phyloP scores from a whole-genome alignment of 257 asterid genomes.

The Gentiana straminea region DNA sequence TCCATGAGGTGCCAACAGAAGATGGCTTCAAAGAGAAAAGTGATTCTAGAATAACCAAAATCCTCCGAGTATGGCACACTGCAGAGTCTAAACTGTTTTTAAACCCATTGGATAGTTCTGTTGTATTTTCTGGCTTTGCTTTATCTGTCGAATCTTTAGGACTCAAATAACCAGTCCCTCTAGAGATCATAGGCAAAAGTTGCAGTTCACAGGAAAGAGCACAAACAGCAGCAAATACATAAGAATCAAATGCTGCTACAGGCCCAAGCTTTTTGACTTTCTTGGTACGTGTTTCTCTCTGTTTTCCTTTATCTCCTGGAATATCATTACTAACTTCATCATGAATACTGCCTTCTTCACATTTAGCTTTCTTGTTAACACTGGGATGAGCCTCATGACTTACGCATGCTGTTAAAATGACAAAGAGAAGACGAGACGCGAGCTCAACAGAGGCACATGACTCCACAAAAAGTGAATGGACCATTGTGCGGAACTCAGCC shows the following conservation, averaged over 20 bases:
- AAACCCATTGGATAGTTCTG: slow-evolving; percentile 39
- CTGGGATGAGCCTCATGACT: slow-evolving; percentile 89
- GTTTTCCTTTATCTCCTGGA: slow-evolving; percentile 18
- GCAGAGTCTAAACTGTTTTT: slow-evolving; percentile 69
- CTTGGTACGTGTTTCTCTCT: slow-evolving; percentile 31
- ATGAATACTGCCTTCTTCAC: slow-evolving; percentile 32
- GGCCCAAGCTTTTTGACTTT: slow-evolving; percentile 74
- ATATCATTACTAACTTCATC: slow-evolving; percentile 34
- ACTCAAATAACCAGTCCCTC: slow-evolving; percentile 33
- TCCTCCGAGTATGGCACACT: slow-evolving; percentile 75
- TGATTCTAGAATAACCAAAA: slow-evolving; percentile 88
- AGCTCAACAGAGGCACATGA: slow-evolving; percentile 88
- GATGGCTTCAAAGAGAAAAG: slow-evolving; percentile 96
- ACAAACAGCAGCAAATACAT: slow-evolving; percentile 96
- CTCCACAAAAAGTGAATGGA: slow-evolving; percentile 81
- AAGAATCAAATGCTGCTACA: slow-evolving; percentile 93
- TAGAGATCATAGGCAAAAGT: slow-evolving; percentile 69
- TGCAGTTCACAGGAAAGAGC: slow-evolving; percentile 96
- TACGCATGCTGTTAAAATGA: slow-evolving; percentile 86
- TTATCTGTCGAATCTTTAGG: slow-evolving; percentile 17
- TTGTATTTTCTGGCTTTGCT: slow-evolving; percentile 39
- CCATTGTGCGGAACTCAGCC: slow-evolving; percentile 96
- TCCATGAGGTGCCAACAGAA: slow-evolving; percentile 84
- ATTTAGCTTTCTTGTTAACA: slow-evolving; percentile 63
- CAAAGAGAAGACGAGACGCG: slow-evolving; percentile 93